Evolutionary conservation across 768 basidiomycete genomes (phyloP).

Genomic region (Russula sp.): DNA sequence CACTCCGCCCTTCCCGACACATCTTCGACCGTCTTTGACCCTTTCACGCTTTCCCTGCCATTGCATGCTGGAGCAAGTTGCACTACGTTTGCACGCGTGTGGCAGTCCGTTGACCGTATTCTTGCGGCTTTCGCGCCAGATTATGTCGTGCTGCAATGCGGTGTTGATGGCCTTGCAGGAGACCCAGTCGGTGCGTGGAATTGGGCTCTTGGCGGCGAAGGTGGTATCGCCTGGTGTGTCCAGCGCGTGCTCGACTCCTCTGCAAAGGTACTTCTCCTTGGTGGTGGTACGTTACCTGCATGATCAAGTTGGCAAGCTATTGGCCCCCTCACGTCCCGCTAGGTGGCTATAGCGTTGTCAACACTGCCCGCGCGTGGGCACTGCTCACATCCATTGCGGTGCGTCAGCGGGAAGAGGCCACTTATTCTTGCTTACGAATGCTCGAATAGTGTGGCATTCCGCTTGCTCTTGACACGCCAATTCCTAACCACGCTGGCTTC

Average conservation of each 20-base stretch:
- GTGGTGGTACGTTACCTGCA: conserved; percentile 50
- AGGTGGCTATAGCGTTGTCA: conserved; percentile 82
- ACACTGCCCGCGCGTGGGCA: conserved; percentile 84
- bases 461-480: conserved; percentile 51
- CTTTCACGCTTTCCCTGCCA: conserved; percentile 76
- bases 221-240: conserved; percentile 67
- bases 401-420: conserved; percentile 28
- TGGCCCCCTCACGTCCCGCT: neutral
- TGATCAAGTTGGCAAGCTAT: neutral
- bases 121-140: conserved; percentile 64
- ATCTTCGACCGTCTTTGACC: conserved; percentile 38
- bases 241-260: conserved; percentile 46
- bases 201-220: conserved; percentile 51
- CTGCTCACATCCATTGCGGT: conserved; percentile 74
- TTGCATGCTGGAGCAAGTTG: conserved; percentile 65
- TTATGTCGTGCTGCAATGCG: conserved; percentile 78
- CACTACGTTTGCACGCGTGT: conserved; percentile 56
- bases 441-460: conserved; percentile 45
- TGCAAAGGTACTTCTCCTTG: conserved; percentile 62
- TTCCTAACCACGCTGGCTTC: conserved; percentile 73
- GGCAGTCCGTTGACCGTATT: conserved; percentile 56
- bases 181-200: conserved; percentile 76
- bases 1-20: conserved; percentile 43
- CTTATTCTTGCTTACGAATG: neutral
- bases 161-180: conserved; percentile 79